These are phyloP conservation scores for Stachybotrys chartarum DNA, from an alignment of 2,329 filamentous ascomycete species.

Conservation along the genomic window DNA sequence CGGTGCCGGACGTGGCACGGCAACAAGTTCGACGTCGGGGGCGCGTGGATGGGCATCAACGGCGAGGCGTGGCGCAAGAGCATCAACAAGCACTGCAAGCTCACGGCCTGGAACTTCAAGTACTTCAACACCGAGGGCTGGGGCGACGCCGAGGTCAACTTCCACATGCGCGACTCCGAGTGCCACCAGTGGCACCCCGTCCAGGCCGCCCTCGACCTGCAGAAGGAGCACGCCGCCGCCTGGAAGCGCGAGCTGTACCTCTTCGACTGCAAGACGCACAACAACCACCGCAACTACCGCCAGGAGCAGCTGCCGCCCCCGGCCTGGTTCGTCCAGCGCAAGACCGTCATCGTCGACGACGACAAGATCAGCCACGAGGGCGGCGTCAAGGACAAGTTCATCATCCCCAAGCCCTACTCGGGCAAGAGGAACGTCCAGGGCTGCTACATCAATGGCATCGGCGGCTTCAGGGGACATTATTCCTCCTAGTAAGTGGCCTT, in stretches of 20 bases:
- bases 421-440: too few relatives aligned
- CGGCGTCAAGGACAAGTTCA: too few relatives aligned
- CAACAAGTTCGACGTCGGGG: constrained; percentile 7
- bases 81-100: not conserved
- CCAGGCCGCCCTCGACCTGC: constrained; percentile 2
- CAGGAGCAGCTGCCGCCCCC: constrained; percentile 1
- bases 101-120: constrained; percentile 5
- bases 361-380: too few relatives aligned
- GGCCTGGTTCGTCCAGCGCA: not conserved
- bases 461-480: too few relatives aligned
- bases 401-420: too few relatives aligned
- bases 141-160: constrained; percentile 7
- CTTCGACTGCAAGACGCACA: constrained; percentile 3
- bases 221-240: not conserved
- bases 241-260: constrained; percentile 3
- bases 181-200: constrained; percentile 3
- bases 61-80: constrained; percentile 1
- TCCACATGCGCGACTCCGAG: constrained; percentile 2
- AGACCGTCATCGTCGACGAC: constrained; percentile 2
- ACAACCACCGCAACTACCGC: too few relatives aligned
- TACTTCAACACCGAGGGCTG: constrained; percentile 9
- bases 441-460: too few relatives aligned
- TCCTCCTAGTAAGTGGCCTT: too few relatives aligned
- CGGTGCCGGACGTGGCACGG: constrained; percentile 4
- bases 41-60: constrained; percentile 6